These are phyloP conservation scores for Gypsophila paniculata DNA, from an alignment of 179 eudicot species.

Conservation along the genomic window DNA sequence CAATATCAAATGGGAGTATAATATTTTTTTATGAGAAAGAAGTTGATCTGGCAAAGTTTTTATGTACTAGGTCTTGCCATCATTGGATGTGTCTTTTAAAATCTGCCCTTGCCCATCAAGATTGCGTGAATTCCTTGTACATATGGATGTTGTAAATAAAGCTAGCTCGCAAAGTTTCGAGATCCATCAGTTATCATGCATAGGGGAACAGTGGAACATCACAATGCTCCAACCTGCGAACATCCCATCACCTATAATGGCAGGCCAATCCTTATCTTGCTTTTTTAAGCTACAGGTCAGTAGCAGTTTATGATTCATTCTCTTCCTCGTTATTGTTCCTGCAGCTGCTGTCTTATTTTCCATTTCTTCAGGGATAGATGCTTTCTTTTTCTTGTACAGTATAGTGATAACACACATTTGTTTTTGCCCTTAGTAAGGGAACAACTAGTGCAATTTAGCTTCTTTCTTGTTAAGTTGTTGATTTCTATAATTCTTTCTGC, in stretches of 20 bases:
- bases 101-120: constrained; percentile 68
- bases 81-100: constrained; percentile 71
- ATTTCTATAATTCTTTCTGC: neutral
- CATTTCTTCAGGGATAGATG: neutral
- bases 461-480: neutral
- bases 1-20: too few species aligned
- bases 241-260: constrained; percentile 52
- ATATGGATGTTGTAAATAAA: constrained; percentile 82
- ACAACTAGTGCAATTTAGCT: neutral
- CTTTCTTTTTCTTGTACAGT: neutral
- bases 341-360: neutral
- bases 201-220: constrained; percentile 68
- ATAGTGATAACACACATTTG: neutral
- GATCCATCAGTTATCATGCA: constrained; percentile 77
- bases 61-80: constrained; percentile 68
- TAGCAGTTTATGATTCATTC: constrained; percentile 6
- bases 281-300: constrained; percentile 90
- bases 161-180: constrained; percentile 66
- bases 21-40: neutral
- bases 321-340: neutral
- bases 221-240: constrained; percentile 64
- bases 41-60: constrained; percentile 8
- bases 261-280: constrained; percentile 84
- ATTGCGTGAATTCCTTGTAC: constrained; percentile 67
- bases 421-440: neutral